Percentiles rank a stretch among this genome's conserved stretches.
Conservation (phyloP, 129 eudicot species). For the Scalesia atractyloides region DNA sequence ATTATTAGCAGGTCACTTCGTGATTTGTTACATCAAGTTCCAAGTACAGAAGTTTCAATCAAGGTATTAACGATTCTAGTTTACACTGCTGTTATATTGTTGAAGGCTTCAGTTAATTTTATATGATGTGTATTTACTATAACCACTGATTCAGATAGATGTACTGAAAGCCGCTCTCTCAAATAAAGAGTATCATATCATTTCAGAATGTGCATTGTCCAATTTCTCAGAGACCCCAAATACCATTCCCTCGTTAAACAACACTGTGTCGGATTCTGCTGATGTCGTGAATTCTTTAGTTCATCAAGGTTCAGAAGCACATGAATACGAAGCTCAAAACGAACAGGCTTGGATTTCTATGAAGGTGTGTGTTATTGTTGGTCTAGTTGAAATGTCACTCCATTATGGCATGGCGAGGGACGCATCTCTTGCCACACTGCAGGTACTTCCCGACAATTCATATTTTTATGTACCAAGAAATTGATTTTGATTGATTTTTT, state of each 20-base stretch:
- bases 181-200: slow-evolving; percentile 84
- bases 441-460: slow-evolving; percentile 48
- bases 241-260: slow-evolving; percentile 54
- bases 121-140: slow-evolving; percentile 12
- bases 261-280: slow-evolving; percentile 38
- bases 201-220: slow-evolving; percentile 84
- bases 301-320: slow-evolving; percentile 43
- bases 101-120: slow-evolving; percentile 16
- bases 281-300: slow-evolving; percentile 35
- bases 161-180: slow-evolving; percentile 84
- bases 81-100: background rate
- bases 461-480: background rate
- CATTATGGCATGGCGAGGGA: slow-evolving; percentile 83
- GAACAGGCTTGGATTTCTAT: slow-evolving; percentile 59
- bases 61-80: slow-evolving; percentile 44
- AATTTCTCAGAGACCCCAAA: slow-evolving; percentile 88
- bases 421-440: slow-evolving; percentile 85
- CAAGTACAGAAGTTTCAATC: slow-evolving; percentile 68
- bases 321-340: slow-evolving; percentile 45
- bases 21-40: slow-evolving; percentile 83
- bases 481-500: background rate
- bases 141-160: slow-evolving; percentile 56
- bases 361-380: slow-evolving; percentile 70
- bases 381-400: slow-evolving; percentile 77
- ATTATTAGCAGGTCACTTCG: slow-evolving; percentile 84